Evolutionary conservation across 805 yeast species (phyloP).

Genomic region (Wickerhamomyces queroliae): DNA sequence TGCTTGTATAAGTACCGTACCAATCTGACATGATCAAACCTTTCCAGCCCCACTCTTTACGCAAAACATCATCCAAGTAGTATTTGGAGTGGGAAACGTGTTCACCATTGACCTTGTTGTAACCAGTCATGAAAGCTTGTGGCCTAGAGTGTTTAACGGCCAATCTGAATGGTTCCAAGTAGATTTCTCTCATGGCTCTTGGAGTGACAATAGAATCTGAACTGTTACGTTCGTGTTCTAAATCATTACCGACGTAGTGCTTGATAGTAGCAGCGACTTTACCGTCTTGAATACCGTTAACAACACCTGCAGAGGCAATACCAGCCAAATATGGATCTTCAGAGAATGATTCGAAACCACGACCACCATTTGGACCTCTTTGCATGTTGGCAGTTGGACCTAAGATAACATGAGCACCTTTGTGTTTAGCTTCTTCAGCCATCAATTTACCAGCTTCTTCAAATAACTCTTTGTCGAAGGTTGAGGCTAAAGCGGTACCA

Average conservation of each 20-base stretch:
- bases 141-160: constrained; percentile 51
- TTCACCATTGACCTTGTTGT: constrained; percentile 57
- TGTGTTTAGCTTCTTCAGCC: constrained; percentile 49
- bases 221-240: constrained; percentile 47
- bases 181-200: constrained; percentile 61
- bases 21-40: constrained; percentile 61
- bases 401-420: constrained; percentile 44
- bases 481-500: constrained; percentile 55
- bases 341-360: constrained; percentile 56
- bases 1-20: constrained; percentile 49
- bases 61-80: constrained; percentile 39
- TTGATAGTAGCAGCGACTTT: constrained; percentile 52
- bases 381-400: constrained; percentile 51
- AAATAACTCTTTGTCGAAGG: constrained; percentile 47
- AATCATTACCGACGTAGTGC: constrained; percentile 60
- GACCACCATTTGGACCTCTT: constrained; percentile 54
- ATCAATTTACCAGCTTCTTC: constrained; percentile 44
- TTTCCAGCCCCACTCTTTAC: constrained; percentile 51
- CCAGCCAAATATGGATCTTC: constrained; percentile 56
- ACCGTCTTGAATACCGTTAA: constrained; percentile 48
- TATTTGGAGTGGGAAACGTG: constrained; percentile 44
- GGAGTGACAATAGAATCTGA: constrained; percentile 46
- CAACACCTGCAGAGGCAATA: constrained; percentile 37
- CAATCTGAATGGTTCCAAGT: constrained; percentile 57
- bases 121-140: constrained; percentile 52